Evolutionary conservation across 371 early-diverging fungal genomes (phyloP), one percentile per base, ranked within the genome.

Genomic region (Mortierella sp.): DNA sequence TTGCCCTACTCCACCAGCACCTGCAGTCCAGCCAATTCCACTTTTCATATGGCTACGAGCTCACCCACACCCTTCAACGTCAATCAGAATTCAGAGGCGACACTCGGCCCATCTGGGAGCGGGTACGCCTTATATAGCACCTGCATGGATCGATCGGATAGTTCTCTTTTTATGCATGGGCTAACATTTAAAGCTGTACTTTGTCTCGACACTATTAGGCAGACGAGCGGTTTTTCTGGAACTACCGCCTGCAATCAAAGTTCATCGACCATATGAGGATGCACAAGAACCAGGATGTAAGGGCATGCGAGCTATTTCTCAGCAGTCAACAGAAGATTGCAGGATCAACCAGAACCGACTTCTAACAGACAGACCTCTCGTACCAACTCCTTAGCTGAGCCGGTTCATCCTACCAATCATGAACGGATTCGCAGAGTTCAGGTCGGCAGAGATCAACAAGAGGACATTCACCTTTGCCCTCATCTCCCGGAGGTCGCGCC

Each of bases 161-260:
- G 14, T 31, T 2, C 24, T 9, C 19, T 50, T 50, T 16, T 16
- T 16, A 16, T 50, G 50, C 50, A 50, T 79, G 76, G 31, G 78
- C 64, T 50, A 11, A 16, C 61, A 6, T 8, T 37, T 2, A 24
- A 28, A 14, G 19, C 10, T 9, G 71, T n/a, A 31, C 28, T 21
- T 79, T 70, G 53, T 40, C 37, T 73, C 21, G 11, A 21, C 28
- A 26, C 46, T 19, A 72, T 53, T 84, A 94, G 92, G 95, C 96
- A 10, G 96, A 98, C 86, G 94, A 95, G 26, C 91, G 97, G 55
- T 99, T 98, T 87, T 97, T 96, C 84, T 99, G 96, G 97, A 99
- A 98, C 87, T 88, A 89, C 72, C 91, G 91, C 75, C 86, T 96
- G 57, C 90, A 92, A 37, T 86, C 90, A 77, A 93, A 95, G 55